These are phyloP conservation scores for Phytomonas sp. DNA, from an alignment of 208 protist species.

Conservation along the genomic window DNA sequence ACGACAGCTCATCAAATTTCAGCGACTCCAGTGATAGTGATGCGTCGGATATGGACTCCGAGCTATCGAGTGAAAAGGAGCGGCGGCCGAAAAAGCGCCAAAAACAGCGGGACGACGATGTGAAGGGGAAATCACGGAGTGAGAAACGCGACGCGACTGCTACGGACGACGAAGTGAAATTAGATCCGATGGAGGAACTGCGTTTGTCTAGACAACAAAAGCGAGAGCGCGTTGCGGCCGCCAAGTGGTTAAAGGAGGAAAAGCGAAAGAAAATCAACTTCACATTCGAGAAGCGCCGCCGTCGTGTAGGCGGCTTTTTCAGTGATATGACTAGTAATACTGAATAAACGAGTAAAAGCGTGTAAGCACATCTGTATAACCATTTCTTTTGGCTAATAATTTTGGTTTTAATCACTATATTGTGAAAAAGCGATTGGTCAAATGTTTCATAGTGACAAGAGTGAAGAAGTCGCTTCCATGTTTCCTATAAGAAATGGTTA, in stretches of 20 bases:
- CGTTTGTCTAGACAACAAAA: slow-evolving; percentile 47
- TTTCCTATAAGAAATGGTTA: neutral
- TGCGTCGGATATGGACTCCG: slow-evolving; percentile 3
- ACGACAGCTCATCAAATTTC: neutral
- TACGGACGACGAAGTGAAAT: neutral
- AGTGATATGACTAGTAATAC: slow-evolving; percentile 34
- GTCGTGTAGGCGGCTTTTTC: slow-evolving; percentile 81
- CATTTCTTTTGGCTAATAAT: neutral
- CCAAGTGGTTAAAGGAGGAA: slow-evolving; percentile 80
- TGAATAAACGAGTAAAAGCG: neutral
- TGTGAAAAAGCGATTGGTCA: neutral
- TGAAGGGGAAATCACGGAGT: neutral
- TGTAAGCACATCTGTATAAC: neutral
- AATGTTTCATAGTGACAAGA: neutral
- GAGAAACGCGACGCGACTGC: neutral
- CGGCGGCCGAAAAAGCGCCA: slow-evolving; percentile 10
- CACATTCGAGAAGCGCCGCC: slow-evolving; percentile 71
- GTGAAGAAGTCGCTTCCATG: neutral
- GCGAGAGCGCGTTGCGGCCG: slow-evolving; percentile 66
- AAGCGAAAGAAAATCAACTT: slow-evolving; percentile 85
- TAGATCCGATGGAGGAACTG: slow-evolving; percentile 31
- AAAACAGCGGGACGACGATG: slow-evolving; percentile 8
- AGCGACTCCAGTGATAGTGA: neutral
- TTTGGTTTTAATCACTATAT: neutral
- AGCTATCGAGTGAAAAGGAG: slow-evolving; percentile 7